Conservation (phyloP, 306 rosid species). For the Sechiopsis laciniata region DNA sequence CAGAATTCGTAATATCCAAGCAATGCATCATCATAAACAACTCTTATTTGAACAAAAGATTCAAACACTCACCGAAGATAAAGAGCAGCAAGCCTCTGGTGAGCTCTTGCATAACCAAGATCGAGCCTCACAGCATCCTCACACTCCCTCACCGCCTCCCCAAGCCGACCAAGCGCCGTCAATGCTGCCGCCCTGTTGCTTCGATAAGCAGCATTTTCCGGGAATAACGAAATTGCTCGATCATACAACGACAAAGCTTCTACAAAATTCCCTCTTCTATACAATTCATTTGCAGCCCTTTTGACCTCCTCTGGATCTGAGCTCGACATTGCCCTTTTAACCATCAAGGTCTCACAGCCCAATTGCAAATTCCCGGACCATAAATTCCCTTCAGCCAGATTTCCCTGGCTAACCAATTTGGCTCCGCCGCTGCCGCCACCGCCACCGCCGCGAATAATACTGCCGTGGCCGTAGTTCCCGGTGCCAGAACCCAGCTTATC, state of each 20-base stretch:
- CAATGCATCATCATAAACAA: background rate
- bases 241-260: constrained; percentile 83
- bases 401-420: constrained; percentile 29
- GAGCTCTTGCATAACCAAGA: constrained; percentile 65
- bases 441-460: constrained; percentile 62
- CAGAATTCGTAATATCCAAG: background rate
- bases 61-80: constrained; percentile 55
- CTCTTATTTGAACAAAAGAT: constrained; percentile 5
- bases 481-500: constrained; percentile 73
- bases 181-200: constrained; percentile 82
- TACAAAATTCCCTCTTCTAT: constrained; percentile 44
- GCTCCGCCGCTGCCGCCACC: constrained; percentile 43
- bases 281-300: constrained; percentile 60
- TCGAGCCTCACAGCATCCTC: constrained; percentile 82
- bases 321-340: constrained; percentile 36
- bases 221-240: constrained; percentile 58
- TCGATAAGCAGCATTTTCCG: constrained; percentile 69
- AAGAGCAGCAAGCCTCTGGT: constrained; percentile 73
- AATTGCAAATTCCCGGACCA: constrained; percentile 23
- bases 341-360: constrained; percentile 27
- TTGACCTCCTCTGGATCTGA: constrained; percentile 77
- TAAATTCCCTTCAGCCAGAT: constrained; percentile 22
- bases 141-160: constrained; percentile 72
- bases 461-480: constrained; percentile 79
- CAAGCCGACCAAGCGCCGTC: constrained; percentile 67